Evolutionary conservation across 805 yeast species (phyloP), one percentile per base, ranked within the genome.

Genomic region (Yamadazyma phyllophila): DNA sequence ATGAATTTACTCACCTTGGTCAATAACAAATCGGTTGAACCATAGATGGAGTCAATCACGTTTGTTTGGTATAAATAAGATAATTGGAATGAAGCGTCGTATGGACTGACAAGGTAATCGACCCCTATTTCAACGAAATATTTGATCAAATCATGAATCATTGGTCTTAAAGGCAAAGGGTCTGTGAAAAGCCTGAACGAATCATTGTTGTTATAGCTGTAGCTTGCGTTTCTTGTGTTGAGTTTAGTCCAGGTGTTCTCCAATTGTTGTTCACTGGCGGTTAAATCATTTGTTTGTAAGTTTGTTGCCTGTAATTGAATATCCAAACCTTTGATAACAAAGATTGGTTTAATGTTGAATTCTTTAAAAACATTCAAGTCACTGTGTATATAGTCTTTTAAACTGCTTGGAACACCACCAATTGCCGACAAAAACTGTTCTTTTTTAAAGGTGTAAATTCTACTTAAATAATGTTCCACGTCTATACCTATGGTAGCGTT

Each of bases 401-500:
- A 65, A 3, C 88, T 77, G 39, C 77, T 62, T 1, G 96, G 96
- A 46, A 83, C 76, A 0, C 96, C 96, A 17, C 96, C 96, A 51
- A 85, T 76, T 8, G 94, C 96, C 41, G 83, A 85, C 34, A 82
- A 62, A 49, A 77, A 78, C 40, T 83, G 84, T 54, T 88, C 96
- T 45, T 80, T 81, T 52, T 81, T 82, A 53, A 71, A 71, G 4
- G 83, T 71, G 48, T 85, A 64, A 36, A 85, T 71, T 43, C 88
- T 67, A 20, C 85, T 71, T 32, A 88, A 63, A 57, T 88, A 90
- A 59, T 88, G 90, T 52, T 81, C 86, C 11, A 83, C 94, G 61
- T 90, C 96, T 37, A 89, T 85, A 45, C 96, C 96, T 42, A 89
- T 67, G 12, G 83, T 78, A 24, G 91, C 77, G 56, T 82, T 81